Conservation (phyloP, 495 filamentous ascomycete genomes). For the Hyaloscypha finlandica region DNA sequence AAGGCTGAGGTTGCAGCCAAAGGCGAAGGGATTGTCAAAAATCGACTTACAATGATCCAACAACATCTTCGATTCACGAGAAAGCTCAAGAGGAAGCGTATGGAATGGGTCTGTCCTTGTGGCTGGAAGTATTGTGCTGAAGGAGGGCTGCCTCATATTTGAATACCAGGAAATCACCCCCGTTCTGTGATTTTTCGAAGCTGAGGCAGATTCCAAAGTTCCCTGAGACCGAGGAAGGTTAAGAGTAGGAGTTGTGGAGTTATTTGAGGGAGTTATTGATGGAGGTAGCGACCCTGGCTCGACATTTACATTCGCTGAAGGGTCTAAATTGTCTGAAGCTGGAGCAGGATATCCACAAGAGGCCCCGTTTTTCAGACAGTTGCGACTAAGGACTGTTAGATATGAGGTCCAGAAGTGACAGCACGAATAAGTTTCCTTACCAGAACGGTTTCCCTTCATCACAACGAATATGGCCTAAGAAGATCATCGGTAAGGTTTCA, state of each 20-base stretch:
- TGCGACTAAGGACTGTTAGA: not conserved
- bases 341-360: not conserved
- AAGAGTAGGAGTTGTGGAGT: not conserved
- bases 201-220: not conserved
- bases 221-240: not conserved
- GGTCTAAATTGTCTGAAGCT: not conserved
- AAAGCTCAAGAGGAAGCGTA: not conserved
- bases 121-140: not conserved
- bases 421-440: not conserved
- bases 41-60: not conserved
- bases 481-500: too few relatives aligned
- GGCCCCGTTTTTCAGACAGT: slow-evolving; percentile 1
- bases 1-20: not conserved
- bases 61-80: not conserved
- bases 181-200: not conserved
- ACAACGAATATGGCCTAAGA: not conserved
- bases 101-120: not conserved
- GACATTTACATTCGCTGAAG: not conserved
- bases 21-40: not conserved
- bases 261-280: not conserved
- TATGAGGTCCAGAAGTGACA: too few relatives aligned
- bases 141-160: not conserved
- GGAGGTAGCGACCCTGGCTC: not conserved
- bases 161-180: not conserved
- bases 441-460: slow-evolving; percentile 5